Evolutionary conservation across 371 early-diverging fungal species (phyloP), one percentile per base, ranked within the genome.

Genomic region (Circinella umbellata): DNA sequence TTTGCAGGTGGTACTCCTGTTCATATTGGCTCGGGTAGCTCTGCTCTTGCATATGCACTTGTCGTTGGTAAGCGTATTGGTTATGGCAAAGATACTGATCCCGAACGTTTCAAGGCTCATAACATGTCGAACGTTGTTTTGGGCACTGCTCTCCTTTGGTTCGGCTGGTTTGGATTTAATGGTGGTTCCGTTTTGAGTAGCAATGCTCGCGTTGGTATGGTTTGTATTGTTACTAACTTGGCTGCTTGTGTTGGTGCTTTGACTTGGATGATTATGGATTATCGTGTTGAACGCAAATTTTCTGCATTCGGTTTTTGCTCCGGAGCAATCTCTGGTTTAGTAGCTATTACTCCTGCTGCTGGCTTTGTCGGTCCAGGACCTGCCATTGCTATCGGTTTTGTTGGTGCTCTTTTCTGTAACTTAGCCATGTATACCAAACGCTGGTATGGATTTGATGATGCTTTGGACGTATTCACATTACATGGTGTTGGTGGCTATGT

Each of bases 1-100:
- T 96, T 90, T 64, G 95, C 95, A 47, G 94, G 95, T 27, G 96
- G 96, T 42, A 93, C 93, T n/a, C 95, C 96, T 36, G 97, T 97
- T 57, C 96, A 97, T 74, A 92, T 96, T 46, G 80, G 92, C 27
- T 92, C 94, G 65, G 97, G 97, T 15, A 90, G 91, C 72, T 92
- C 94, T 49, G 96, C 93, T 55, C 85, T 96, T 64, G 95, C 95
- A 14, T 94, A 93, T 76, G 88, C 93, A 27, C 39, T 95, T 6
- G 87, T 93, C 38, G 68, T 94, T 27, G 97, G 97, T 86, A 88
- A 76, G 86, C 93, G 60, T 86, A 90, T 65, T 91, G 91, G 64
- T 85, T 57, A 34, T 34, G 35, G 35, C 14, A 57, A 57, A 34
- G 57, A 57, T 34, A 27, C 57, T 34, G 82, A 64, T 86, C 85